These are phyloP conservation scores for Fusarium nygamai DNA, from an alignment of 2,329 filamentous ascomycete genomes.

Conservation along the genomic window DNA sequence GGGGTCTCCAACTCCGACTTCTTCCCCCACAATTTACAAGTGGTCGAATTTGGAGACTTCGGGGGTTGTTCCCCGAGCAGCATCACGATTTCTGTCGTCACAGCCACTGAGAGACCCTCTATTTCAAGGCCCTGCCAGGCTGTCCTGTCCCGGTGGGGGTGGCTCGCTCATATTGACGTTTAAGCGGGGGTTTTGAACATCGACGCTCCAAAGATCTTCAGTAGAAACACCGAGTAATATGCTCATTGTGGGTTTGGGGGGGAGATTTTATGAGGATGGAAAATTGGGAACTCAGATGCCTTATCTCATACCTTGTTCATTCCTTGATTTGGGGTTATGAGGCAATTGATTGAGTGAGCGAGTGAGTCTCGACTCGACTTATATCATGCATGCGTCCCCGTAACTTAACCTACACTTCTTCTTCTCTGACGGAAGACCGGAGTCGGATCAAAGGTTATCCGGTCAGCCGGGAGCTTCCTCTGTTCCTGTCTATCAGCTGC, in stretches of 20 bases:
- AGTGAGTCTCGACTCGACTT: not conserved
- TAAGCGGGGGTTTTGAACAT: constrained; percentile 22
- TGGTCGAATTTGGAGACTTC: not conserved
- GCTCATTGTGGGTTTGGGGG: constrained; percentile 27
- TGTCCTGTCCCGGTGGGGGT: constrained; percentile 36
- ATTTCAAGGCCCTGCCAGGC: constrained; percentile 12
- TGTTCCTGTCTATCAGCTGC: not conserved
- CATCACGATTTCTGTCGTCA: constrained; percentile 22
- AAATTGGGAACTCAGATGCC: not conserved
- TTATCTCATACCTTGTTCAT: not conserved
- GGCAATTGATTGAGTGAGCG: not conserved
- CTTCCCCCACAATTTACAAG: constrained; percentile 38
- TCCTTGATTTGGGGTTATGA: constrained; percentile 4
- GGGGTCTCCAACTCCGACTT: constrained; percentile 42
- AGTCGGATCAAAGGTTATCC: constrained; percentile 32
- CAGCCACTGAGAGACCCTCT: constrained; percentile 26
- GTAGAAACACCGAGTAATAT: constrained; percentile 30
- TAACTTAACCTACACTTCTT: not conserved
- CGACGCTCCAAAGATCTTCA: constrained; percentile 5
- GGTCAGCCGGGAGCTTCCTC: not conserved
- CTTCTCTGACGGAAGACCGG: not conserved
- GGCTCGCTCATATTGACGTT: constrained; percentile 40
- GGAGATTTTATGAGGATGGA: not conserved
- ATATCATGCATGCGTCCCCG: constrained; percentile 1
- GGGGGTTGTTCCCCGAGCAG: constrained; percentile 24